Conservation (phyloP, 164 flowering plant genomes). For the Warburgia ugandensis region DNA sequence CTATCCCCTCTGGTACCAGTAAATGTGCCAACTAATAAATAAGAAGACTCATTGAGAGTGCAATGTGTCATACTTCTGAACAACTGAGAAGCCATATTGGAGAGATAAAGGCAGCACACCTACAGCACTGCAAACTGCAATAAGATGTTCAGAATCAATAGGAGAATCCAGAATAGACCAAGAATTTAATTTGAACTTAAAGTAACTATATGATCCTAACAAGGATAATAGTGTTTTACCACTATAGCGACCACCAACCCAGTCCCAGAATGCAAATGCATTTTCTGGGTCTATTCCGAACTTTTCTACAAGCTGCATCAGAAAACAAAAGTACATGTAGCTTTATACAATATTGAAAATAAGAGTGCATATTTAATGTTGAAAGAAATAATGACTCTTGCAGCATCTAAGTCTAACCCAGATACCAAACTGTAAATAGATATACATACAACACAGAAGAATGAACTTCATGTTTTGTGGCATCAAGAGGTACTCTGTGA, state of each 20-base stretch:
- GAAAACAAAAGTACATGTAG: constrained; percentile 1
- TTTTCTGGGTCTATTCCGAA: constrained; percentile 93
- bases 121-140: constrained; percentile 98
- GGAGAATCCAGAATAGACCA: background rate
- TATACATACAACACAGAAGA: too few relatives aligned
- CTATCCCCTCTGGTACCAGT: too few relatives aligned
- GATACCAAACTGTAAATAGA: too few relatives aligned
- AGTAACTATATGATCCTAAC: too few relatives aligned
- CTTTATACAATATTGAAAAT: too few relatives aligned
- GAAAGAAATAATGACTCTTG: too few relatives aligned
- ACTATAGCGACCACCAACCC: constrained; percentile 96
- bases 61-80: constrained; percentile 74
- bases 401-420: too few relatives aligned
- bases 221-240: too few relatives aligned
- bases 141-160: constrained; percentile 14
- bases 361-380: too few relatives aligned
- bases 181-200: too few relatives aligned
- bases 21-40: background rate
- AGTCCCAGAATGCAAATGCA: constrained; percentile 98
- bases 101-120: constrained; percentile 92
- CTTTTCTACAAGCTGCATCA: constrained; percentile 73
- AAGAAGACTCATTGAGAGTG: background rate
- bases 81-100: constrained; percentile 86
- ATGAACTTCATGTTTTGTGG: too few relatives aligned
- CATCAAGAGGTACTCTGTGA: too few relatives aligned